Percentiles rank a stretch among this genome's conserved stretches.
Conservation (phyloP, 2,329 filamentous ascomycete species). For the Talaromyces marneffei region DNA sequence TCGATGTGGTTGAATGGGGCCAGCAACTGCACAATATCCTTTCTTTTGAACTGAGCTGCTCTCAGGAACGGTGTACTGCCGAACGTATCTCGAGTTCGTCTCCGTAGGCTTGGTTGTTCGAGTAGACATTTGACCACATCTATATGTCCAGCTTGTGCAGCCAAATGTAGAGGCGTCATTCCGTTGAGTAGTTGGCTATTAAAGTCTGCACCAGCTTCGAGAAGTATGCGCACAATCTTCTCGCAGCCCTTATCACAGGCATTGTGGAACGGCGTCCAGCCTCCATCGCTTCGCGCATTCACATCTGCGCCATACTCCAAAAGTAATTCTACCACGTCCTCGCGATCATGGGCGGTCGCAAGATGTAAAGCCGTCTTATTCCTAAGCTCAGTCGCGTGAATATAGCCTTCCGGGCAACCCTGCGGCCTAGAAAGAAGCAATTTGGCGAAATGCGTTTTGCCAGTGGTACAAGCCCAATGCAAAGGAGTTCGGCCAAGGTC, state of each 20-base stretch:
- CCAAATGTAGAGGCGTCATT: slow-evolving; percentile 36
- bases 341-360: slow-evolving; percentile 41
- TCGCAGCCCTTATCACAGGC: slow-evolving; percentile 47
- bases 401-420: slow-evolving; percentile 31
- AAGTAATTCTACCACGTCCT: slow-evolving; percentile 35
- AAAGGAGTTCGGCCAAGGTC: slow-evolving; percentile 49
- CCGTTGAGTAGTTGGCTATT: slow-evolving; percentile 37
- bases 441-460: slow-evolving; percentile 47
- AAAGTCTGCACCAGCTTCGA: slow-evolving; percentile 33
- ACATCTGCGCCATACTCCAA: slow-evolving; percentile 42
- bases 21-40: slow-evolving; percentile 31
- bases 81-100: slow-evolving; percentile 32
- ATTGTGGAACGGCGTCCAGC: slow-evolving; percentile 51
- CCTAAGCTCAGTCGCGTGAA: slow-evolving; percentile 39
- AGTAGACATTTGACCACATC: slow-evolving; percentile 34
- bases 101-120: slow-evolving; percentile 28
- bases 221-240: slow-evolving; percentile 41
- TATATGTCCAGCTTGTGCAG: slow-evolving; percentile 35
- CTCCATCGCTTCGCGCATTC: slow-evolving; percentile 46
- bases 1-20: slow-evolving; percentile 35
- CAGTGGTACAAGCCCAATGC: slow-evolving; percentile 55
- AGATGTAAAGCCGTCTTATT: slow-evolving; percentile 47
- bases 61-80: slow-evolving; percentile 38
- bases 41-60: slow-evolving; percentile 36
- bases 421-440: slow-evolving; percentile 38